These are phyloP conservation scores for Pezicula neosporulosa DNA, from an alignment of 2,329 filamentous ascomycete genomes.

Conservation along the genomic window DNA sequence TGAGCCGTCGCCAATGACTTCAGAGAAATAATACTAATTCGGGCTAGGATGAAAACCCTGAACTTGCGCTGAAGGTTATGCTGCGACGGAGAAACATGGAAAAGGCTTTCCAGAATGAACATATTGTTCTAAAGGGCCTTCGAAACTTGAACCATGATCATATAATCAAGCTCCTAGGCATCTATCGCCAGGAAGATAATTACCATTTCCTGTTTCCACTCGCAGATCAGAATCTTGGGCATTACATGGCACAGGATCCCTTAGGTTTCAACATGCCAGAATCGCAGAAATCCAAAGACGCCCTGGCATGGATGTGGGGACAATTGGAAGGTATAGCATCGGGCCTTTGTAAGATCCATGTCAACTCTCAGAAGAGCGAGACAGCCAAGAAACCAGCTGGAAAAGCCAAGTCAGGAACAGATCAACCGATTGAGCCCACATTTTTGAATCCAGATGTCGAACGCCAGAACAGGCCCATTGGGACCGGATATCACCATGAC, in stretches of 20 bases:
- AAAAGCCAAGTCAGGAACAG: no score
- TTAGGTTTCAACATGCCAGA: background rate
- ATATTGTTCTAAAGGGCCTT: background rate
- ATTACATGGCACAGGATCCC: background rate
- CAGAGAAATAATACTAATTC: background rate
- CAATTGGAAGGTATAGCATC: background rate
- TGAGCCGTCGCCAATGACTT: background rate
- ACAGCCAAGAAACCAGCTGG: no score
- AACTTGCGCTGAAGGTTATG: background rate
- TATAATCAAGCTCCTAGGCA: background rate
- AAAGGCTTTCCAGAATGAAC: background rate
- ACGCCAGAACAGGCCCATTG: background rate
- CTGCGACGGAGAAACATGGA: background rate
- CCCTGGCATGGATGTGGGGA: background rate
- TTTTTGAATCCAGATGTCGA: background rate
- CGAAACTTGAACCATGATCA: background rate
- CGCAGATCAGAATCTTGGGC: background rate
- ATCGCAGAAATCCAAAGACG: background rate
- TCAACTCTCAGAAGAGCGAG: no score
- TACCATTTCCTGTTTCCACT: background rate
- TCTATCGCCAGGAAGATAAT: background rate
- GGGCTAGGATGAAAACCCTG: background rate
- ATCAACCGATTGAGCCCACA: background rate
- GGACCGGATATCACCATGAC: slow-evolving; percentile 2
- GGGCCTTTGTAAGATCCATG: background rate